Evolutionary conservation across 495 filamentous ascomycete species (phyloP).

Genomic region (Copromyces sp.): DNA sequence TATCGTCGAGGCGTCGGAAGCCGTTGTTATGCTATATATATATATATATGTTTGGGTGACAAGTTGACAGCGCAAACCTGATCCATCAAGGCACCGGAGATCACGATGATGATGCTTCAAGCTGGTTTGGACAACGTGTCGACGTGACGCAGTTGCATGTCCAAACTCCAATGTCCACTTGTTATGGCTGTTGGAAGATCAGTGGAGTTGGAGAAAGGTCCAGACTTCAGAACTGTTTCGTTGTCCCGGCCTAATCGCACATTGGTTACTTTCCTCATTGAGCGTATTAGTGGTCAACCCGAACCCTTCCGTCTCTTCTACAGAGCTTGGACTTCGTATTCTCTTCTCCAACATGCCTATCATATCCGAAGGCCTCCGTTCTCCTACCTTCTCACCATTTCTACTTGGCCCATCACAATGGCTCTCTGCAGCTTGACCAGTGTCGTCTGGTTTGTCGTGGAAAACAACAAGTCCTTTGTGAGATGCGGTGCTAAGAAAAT

Average conservation of each 20-base stretch:
- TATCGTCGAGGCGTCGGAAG: neutral
- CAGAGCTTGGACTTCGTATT: neutral
- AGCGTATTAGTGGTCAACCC: neutral
- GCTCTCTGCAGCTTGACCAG: neutral
- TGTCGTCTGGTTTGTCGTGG: neutral
- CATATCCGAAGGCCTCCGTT: neutral
- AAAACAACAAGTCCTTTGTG: neutral
- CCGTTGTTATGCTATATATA: neutral
- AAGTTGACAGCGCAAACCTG: neutral
- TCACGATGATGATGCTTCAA: neutral
- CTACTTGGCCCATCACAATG: neutral
- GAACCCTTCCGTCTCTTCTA: neutral
- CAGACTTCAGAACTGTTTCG: neutral
- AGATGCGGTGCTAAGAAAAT: neutral
- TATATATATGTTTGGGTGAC: neutral
- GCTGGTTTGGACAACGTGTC: too few species aligned
- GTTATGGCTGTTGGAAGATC: neutral
- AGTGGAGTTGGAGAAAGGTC: neutral
- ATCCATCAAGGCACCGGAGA: neutral
- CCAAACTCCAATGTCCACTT: neutral
- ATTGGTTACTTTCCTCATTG: neutral
- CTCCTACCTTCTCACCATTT: neutral
- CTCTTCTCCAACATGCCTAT: neutral
- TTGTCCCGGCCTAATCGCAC: neutral
- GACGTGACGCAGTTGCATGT: neutral